These are phyloP conservation scores for Globisporangium ultimum DNA, from an alignment of 352 stramenopile species.

Conservation along the genomic window DNA sequence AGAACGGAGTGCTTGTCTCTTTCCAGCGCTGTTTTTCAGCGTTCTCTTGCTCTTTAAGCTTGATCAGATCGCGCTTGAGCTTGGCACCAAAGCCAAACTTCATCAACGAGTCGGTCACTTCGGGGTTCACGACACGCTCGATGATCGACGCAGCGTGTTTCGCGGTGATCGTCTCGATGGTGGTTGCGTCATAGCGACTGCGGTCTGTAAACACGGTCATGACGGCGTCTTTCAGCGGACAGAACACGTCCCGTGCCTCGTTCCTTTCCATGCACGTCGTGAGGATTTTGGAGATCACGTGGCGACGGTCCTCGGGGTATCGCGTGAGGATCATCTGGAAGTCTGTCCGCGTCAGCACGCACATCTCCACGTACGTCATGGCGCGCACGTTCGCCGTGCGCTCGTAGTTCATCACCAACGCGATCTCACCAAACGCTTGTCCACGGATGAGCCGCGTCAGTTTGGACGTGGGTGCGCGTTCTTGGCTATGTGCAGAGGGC, in stretches of 20 bases:
- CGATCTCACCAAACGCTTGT: constrained; percentile 31
- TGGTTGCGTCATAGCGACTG: neutral
- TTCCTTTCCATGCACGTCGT: constrained; percentile 21
- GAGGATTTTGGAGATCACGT: constrained; percentile 19
- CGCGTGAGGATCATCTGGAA: constrained; percentile 17
- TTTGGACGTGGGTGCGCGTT: neutral
- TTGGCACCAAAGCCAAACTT: constrained; percentile 16
- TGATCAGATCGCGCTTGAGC: constrained; percentile 12
- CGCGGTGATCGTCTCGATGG: constrained; percentile 6
- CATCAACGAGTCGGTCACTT: constrained; percentile 15
- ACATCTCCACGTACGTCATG: constrained; percentile 22
- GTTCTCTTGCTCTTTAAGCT: constrained; percentile 11
- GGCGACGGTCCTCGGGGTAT: constrained; percentile 11
- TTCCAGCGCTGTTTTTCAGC: neutral
- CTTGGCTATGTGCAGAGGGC: neutral
- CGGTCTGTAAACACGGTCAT: constrained; percentile 4
- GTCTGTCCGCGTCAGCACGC: constrained; percentile 10
- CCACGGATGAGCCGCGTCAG: constrained; percentile 13
- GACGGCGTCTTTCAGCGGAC: constrained; percentile 16
- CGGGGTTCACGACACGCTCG: constrained; percentile 10
- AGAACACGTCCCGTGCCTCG: constrained; percentile 12
- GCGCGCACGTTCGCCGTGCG: constrained; percentile 18
- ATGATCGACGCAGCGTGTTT: constrained; percentile 16
- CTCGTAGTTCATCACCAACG: constrained; percentile 24
- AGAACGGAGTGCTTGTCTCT: neutral